Evolutionary conservation across 768 basidiomycete genomes (phyloP).

Genomic region (Panellus pusillus): DNA sequence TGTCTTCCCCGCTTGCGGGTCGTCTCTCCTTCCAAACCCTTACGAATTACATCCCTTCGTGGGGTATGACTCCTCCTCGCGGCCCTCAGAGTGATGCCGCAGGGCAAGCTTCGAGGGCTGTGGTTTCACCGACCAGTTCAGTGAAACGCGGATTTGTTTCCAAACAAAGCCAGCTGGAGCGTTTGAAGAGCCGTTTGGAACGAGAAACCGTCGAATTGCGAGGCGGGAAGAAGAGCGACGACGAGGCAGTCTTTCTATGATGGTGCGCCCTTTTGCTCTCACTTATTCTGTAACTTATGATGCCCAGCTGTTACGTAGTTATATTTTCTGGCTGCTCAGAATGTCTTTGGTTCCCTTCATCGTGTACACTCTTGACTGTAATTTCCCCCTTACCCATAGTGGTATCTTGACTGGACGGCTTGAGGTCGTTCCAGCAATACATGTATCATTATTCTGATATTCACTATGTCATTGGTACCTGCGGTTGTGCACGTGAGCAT

Average conservation of each 20-base stretch:
- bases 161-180: conserved; percentile 66
- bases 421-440: too few species aligned
- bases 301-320: conserved; percentile 1
- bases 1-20: conserved; percentile 53
- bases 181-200: conserved; percentile 56
- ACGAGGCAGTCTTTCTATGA: conserved; percentile 43
- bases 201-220: conserved; percentile 30
- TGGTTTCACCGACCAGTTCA: conserved; percentile 23
- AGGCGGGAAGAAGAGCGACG: conserved; percentile 37
- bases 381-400: background rate
- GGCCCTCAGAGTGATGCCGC: conserved; percentile 11
- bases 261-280: conserved; percentile 26
- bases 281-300: background rate
- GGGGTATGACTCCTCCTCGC: conserved; percentile 41
- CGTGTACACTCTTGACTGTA: background rate
- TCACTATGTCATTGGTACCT: background rate
- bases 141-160: conserved; percentile 49
- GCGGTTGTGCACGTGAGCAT: too few species aligned
- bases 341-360: background rate
- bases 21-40: conserved; percentile 61
- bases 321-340: conserved; percentile 1
- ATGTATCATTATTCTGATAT: conserved; percentile 6
- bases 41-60: conserved; percentile 61
- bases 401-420: too few species aligned
- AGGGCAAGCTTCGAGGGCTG: conserved; percentile 20